Conservation (phyloP, 2,329 filamentous ascomycete genomes). For the Pezicula carpinea region DNA sequence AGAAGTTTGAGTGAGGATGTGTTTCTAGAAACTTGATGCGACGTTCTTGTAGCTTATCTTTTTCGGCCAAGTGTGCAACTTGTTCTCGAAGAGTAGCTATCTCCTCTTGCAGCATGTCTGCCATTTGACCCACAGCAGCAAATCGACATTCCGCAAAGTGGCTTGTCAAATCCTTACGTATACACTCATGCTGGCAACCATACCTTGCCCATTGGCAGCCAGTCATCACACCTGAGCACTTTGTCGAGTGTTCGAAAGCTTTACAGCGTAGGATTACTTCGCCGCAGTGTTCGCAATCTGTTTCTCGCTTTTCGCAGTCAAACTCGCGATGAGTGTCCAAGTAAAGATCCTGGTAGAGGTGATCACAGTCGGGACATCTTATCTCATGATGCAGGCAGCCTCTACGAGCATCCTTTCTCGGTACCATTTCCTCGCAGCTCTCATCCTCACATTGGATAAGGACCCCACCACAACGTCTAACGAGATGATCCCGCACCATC, state of each 20-base stretch:
- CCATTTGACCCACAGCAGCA: conserved; percentile 46
- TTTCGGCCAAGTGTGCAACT: conserved; percentile 38
- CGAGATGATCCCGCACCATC: conserved; percentile 50
- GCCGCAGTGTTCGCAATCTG: conserved; percentile 23
- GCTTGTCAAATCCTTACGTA: conserved; percentile 35
- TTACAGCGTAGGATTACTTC: conserved; percentile 21
- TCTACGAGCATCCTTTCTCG: conserved; percentile 44
- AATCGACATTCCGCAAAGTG: conserved; percentile 48
- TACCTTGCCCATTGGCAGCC: conserved; percentile 44
- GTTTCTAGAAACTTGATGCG: conserved; percentile 39
- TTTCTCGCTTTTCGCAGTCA: conserved; percentile 37
- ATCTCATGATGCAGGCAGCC: conserved; percentile 51
- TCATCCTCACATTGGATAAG: conserved; percentile 51
- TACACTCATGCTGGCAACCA: conserved; percentile 40
- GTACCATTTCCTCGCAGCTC: conserved; percentile 46
- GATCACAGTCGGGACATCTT: conserved; percentile 50
- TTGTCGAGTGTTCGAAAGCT: conserved; percentile 29
- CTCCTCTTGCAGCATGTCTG: conserved; percentile 41
- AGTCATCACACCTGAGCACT: conserved; percentile 39
- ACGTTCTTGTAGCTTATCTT: conserved; percentile 35
- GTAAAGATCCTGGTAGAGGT: conserved; percentile 38
- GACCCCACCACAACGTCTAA: conserved; percentile 51
- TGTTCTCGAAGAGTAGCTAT: conserved; percentile 34
- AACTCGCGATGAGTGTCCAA: conserved; percentile 42
- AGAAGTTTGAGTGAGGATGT: conserved; percentile 18